Evolutionary conservation across 139 green algal species (phyloP).

Genomic region (Zygnema cylindricum): DNA sequence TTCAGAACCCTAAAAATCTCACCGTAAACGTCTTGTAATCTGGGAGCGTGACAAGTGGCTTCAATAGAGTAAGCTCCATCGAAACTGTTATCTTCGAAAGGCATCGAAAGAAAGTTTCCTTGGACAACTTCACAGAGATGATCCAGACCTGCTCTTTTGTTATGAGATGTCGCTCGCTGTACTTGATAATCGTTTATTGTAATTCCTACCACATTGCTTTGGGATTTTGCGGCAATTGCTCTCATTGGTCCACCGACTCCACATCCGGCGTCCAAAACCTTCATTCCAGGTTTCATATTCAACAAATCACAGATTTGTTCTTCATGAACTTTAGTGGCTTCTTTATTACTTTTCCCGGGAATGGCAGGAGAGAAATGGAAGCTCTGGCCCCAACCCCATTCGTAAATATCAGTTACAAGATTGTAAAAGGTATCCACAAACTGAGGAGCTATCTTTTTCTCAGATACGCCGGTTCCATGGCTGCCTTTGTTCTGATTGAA

Average conservation of each 20-base stretch:
- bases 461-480: constrained; percentile 27
- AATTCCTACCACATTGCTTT: constrained; percentile 90
- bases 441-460: constrained; percentile 47
- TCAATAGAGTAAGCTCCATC: constrained; percentile 95
- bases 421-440: constrained; percentile 66
- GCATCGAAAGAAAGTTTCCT: constrained; percentile 95
- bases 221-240: constrained; percentile 80
- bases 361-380: constrained; percentile 97
- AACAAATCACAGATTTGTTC: constrained; percentile 76
- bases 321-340: constrained; percentile 85
- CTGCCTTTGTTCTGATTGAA: constrained; percentile 61
- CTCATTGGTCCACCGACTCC: constrained; percentile 97
- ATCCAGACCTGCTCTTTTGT: constrained; percentile 70
- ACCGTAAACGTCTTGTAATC: constrained; percentile 84
- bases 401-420: constrained; percentile 91
- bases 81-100: constrained; percentile 84
- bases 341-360: constrained; percentile 72
- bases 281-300: constrained; percentile 76
- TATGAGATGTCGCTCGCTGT: constrained; percentile 65
- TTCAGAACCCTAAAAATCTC: constrained; percentile 88
- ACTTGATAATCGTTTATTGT: constrained; percentile 99
- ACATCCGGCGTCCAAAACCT: constrained; percentile 91
- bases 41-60: constrained; percentile 95
- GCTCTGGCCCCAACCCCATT: constrained; percentile 96
- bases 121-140: constrained; percentile 79